These are phyloP conservation scores for Zoysia japonica DNA, from an alignment of 176 grass and related monocot genomes.

Conservation along the genomic window DNA sequence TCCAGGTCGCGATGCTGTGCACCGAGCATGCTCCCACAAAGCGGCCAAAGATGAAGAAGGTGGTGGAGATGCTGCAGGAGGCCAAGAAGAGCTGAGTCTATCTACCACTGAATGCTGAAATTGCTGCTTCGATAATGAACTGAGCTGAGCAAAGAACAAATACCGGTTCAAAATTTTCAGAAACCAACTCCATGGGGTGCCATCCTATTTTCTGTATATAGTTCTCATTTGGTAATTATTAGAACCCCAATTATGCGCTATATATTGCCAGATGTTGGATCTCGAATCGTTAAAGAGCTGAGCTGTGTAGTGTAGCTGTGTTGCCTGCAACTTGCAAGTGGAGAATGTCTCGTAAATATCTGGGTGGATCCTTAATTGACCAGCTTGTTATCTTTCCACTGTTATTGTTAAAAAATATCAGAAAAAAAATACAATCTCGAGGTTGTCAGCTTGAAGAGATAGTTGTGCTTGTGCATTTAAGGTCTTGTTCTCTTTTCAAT, in stretches of 20 bases:
- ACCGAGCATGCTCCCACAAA: constrained; percentile 62
- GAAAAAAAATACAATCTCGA: not conserved
- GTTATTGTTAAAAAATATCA: not conserved
- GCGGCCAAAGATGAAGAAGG: constrained; percentile 90
- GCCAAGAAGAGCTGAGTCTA: constrained; percentile 51
- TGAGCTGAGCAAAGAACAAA: not conserved
- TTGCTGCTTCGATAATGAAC: not conserved
- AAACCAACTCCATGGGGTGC: not conserved
- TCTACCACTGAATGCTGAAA: constrained; percentile 7
- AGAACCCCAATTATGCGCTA: not conserved
- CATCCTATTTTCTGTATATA: constrained; percentile 38
- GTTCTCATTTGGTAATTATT: constrained; percentile 23
- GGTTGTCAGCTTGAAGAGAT: not conserved
- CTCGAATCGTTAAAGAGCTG: constrained; percentile 3
- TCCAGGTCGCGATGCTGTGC: constrained; percentile 85
- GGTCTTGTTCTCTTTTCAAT: constrained; percentile 1
- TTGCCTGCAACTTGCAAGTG: constrained; percentile 17
- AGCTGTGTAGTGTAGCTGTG: constrained; percentile 7
- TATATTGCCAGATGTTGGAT: constrained; percentile 12
- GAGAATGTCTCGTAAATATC: constrained; percentile 39
- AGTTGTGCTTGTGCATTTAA: constrained; percentile 19
- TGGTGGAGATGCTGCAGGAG: constrained; percentile 87
- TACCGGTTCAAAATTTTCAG: not conserved
- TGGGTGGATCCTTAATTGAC: not conserved
- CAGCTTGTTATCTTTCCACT: not conserved